Conservation (phyloP, 176 grass and related monocot genomes). For the Oryza coarctata region DNA sequence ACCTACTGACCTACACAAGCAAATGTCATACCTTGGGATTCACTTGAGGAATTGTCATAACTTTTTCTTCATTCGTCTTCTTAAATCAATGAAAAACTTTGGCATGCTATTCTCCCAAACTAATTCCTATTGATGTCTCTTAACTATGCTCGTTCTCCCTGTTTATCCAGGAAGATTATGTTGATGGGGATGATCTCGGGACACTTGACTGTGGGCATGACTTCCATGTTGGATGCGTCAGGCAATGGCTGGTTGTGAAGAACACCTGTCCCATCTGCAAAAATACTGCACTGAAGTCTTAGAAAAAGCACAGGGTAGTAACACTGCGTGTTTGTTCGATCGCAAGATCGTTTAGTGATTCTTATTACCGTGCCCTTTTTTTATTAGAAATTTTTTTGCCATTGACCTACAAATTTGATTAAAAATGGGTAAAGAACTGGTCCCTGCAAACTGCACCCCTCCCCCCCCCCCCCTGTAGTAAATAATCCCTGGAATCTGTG, state of each 20-base stretch:
- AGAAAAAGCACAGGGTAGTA: background rate
- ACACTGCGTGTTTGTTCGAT: background rate
- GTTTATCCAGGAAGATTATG: constrained; percentile 49
- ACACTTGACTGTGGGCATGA: constrained; percentile 51
- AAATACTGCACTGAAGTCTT: constrained; percentile 47
- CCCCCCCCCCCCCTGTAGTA: background rate
- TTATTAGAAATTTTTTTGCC: constrained; percentile 48
- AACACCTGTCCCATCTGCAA: constrained; percentile 58
- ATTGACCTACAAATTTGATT: background rate
- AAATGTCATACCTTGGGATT: background rate
- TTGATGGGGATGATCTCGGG: constrained; percentile 50
- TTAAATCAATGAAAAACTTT: background rate
- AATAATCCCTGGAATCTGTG: constrained; percentile 44
- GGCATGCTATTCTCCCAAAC: background rate
- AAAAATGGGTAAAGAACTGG: constrained; percentile 12
- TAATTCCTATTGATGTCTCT: background rate
- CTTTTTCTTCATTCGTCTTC: background rate
- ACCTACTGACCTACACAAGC: background rate
- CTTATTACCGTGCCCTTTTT: constrained; percentile 15
- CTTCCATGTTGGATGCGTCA: constrained; percentile 50
- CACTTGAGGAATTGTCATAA: background rate
- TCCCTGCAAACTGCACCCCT: constrained; percentile 38
- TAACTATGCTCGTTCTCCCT: background rate
- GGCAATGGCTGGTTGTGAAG: constrained; percentile 59
- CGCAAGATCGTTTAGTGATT: constrained; percentile 50